phyloP scores from a whole-genome alignment of 2,329 filamentous ascomycete species.

The Penicillium concentricum region DNA sequence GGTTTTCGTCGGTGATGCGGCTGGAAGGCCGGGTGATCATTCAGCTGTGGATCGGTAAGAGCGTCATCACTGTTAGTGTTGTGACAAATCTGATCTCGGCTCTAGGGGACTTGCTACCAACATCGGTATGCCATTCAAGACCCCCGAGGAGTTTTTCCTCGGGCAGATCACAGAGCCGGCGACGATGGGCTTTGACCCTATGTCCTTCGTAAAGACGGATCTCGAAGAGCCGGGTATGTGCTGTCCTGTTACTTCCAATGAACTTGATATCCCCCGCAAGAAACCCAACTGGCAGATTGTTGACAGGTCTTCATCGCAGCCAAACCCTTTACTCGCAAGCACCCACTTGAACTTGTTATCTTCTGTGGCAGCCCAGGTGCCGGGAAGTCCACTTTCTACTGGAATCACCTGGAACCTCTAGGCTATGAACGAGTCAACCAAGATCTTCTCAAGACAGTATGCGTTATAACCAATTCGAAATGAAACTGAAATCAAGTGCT shows the following conservation, averaged over 20 bases:
- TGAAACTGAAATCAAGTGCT: neutral
- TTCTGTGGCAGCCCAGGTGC: conserved; percentile 87
- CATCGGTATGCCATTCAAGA: conserved; percentile 73
- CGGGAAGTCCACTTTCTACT: conserved; percentile 91
- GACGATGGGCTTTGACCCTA: conserved; percentile 69
- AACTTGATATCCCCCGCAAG: neutral
- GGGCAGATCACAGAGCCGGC: conserved; percentile 65
- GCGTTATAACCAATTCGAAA: neutral
- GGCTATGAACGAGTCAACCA: conserved; percentile 88
- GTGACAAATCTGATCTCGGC: conserved; percentile 18
- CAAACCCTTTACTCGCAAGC: conserved; percentile 56
- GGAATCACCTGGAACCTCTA: conserved; percentile 71
- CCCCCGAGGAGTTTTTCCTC: conserved; percentile 91
- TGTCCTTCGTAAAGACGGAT: conserved; percentile 48
- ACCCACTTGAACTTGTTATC: conserved; percentile 71
- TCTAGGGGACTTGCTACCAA: conserved; percentile 80
- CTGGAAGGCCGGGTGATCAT: conserved; percentile 57
- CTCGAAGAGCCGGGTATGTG: conserved; percentile 36
- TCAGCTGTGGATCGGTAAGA: conserved; percentile 59
- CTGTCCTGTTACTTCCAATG: neutral
- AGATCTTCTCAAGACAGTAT: conserved; percentile 73
- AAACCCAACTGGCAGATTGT: neutral
- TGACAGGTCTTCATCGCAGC: neutral
- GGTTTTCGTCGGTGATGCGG: conserved; percentile 88
- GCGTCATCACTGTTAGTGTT: neutral